A percentile compares a stretch with the other conserved stretches of the same genome.
Conservation (phyloP, 164 flowering plant species). For the Dillenia turbinata region DNA sequence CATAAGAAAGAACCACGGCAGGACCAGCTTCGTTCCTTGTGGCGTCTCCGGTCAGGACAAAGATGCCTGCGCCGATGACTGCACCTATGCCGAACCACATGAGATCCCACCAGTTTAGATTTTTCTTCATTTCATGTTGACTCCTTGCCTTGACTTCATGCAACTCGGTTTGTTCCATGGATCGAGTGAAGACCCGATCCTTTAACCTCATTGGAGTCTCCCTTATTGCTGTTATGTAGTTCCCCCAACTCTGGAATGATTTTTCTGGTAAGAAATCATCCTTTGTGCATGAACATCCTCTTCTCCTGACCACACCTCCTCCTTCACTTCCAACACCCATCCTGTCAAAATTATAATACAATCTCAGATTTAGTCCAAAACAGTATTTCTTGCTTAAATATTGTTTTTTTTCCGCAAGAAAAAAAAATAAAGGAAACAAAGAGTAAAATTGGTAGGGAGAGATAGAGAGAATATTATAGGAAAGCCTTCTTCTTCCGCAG, state of each 20-base stretch:
- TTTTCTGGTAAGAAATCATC: conserved; percentile 46
- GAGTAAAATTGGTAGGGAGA: no score
- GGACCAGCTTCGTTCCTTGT: conserved; percentile 37
- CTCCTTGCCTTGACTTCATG: conserved; percentile 30
- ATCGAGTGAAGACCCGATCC: conserved; percentile 35
- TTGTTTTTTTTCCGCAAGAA: no score
- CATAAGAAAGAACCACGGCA: conserved; percentile 42
- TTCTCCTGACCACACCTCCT: conserved; percentile 13
- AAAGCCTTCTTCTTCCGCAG: no score
- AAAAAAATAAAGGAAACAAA: no score
- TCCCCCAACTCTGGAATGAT: conserved; percentile 35
- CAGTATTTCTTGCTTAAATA: no score
- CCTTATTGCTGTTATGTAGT: conserved; percentile 27
- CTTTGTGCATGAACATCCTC: conserved; percentile 24
- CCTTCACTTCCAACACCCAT: conserved; percentile 6
- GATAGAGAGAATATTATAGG: no score
- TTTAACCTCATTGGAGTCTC: conserved; percentile 26
- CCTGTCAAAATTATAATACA: neutral
- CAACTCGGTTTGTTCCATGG: conserved; percentile 33
- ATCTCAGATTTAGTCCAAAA: no score
- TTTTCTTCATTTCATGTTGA: conserved; percentile 43
- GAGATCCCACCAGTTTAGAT: conserved; percentile 46
- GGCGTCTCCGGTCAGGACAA: conserved; percentile 47
- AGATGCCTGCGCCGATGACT: conserved; percentile 49
- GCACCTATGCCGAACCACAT: conserved; percentile 53